Evolutionary conservation across 2,329 filamentous ascomycete genomes (phyloP), one percentile per base, ranked within the genome.

Genomic region (Epichloe bromicola): DNA sequence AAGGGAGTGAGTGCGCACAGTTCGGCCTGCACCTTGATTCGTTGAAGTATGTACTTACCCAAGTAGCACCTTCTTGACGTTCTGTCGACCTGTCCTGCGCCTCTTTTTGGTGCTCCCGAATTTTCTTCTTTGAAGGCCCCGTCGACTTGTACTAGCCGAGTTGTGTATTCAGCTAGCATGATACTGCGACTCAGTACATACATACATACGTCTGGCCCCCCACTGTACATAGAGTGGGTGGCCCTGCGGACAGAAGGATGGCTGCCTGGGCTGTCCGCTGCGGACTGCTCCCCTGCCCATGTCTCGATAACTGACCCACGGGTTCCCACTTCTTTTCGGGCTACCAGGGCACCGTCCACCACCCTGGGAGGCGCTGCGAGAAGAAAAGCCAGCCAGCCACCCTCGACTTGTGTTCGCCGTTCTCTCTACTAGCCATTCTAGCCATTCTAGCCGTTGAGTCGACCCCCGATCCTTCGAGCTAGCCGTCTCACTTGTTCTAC

Each of bases 241-340:
- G 23, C 23, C 23, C 23, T 26, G 23, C 23, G 23, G 23, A 23
- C 23, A 23, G 23, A 23, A 23, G 23, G 23, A 23, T 23, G 23
- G 26, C 26, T 30, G 26, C 26, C 10, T 30, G 26, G 26, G 26
- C 26, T 30, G 26, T 30, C 26, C 26, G 8, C 26, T 30, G 26
- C 26, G 26, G 26, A 30, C 45, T 46, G 12, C 45, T 40, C 23
- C 37, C 26, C 23, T 40, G 37, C 34, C 23, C 37, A 38, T 6
- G 48, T 44, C 36, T 49, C 40, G 46, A 52, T 46, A 49, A 49
- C 41, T 19, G 46, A 49, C 50, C 50, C 50, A 52, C 47, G 46
- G 5, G 36, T 19, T 37, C 48, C 51, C 45, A 37, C 37, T 46
- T 42, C 44, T 47, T 46, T 43, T 48, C 23, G 44, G 40, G 38